Evolutionary conservation across 2,329 filamentous ascomycete species (phyloP), one percentile per base, ranked within the genome.

Genomic region (Trichoderma pleuroti): DNA sequence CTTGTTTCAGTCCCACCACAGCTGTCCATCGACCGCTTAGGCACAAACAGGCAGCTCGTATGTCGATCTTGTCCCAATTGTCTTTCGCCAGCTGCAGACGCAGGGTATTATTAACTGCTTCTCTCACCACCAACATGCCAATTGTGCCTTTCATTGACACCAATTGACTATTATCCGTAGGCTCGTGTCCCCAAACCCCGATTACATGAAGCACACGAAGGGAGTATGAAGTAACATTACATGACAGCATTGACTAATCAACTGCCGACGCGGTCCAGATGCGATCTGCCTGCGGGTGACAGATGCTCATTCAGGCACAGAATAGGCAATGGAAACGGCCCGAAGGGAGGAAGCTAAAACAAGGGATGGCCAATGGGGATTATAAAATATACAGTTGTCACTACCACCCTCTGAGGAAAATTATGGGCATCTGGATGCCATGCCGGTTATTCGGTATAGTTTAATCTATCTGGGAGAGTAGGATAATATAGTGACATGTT

Each of bases 11-110:
- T 68, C 54, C 65, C 54, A 34, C 65, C 5, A 12, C 26, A 18
- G 54, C 54, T 34, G 36, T 68, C 26, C 36, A 21, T 46, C 54
- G 32, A 32, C 26, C 54, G 28, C 39, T 59, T 49, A 34, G 54
- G 65, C 65, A 68, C 46, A 60, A 68, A 68, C 34, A 68, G 54
- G 54, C 49, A 60, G n/a, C 36, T 46, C 28, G 54, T 60, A 49
- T 59, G 65, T 28, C 18, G 65, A 68, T 68, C 65, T 34, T 60
- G 28, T 42, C 65, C 54, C 16, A 36, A 49, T 60, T 49, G 28
- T 42, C 52, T 34, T 52, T n/a, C 14, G 28, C 28, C 65, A 28
- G n/a, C 52, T 57, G 52, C 39, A 36, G 32, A 57, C 18, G 28
- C 28, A 46, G 46, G 54, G 18, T 49, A 32, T 32, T 49, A 32